Evolutionary conservation across 306 rosid species (phyloP).

Genomic region (Argentina anserina): DNA sequence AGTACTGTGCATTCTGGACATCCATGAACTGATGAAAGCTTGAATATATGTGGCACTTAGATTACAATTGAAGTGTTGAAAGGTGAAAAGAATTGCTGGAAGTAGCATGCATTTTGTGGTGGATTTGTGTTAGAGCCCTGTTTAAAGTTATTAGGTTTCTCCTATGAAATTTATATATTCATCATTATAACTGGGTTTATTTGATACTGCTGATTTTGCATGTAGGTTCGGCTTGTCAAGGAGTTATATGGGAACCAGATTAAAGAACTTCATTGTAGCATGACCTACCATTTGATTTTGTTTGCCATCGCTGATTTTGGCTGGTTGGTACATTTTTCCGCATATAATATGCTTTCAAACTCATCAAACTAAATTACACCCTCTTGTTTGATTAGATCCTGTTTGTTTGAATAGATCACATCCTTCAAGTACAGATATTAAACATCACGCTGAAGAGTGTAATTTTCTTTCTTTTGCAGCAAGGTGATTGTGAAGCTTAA

Average conservation of each 20-base stretch:
- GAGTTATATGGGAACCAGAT: conserved; percentile 94
- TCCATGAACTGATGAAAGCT: conserved; percentile 1
- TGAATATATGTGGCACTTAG: background rate
- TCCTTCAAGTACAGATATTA: background rate
- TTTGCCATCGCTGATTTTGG: conserved; percentile 69
- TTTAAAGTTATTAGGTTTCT: background rate
- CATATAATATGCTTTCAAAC: background rate
- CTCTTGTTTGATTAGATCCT: background rate
- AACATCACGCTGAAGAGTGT: conserved; percentile 26
- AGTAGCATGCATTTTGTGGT: background rate
- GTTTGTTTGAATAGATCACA: no score
- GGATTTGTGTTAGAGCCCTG: background rate
- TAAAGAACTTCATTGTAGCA: conserved; percentile 72
- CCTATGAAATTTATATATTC: background rate
- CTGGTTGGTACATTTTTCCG: conserved; percentile 55
- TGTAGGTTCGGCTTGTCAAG: conserved; percentile 88
- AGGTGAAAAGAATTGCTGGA: background rate
- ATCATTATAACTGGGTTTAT: conserved; percentile 5
- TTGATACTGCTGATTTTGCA: conserved; percentile 10
- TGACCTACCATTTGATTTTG: conserved; percentile 71
- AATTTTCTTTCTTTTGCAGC: conserved; percentile 56
- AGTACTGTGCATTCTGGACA: background rate
- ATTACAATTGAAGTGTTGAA: conserved; percentile 2
- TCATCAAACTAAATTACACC: background rate
- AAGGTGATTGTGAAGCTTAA: conserved; percentile 81